Conservation (phyloP, 2,329 filamentous ascomycete genomes). For the Chalaropsis ovoidea region DNA sequence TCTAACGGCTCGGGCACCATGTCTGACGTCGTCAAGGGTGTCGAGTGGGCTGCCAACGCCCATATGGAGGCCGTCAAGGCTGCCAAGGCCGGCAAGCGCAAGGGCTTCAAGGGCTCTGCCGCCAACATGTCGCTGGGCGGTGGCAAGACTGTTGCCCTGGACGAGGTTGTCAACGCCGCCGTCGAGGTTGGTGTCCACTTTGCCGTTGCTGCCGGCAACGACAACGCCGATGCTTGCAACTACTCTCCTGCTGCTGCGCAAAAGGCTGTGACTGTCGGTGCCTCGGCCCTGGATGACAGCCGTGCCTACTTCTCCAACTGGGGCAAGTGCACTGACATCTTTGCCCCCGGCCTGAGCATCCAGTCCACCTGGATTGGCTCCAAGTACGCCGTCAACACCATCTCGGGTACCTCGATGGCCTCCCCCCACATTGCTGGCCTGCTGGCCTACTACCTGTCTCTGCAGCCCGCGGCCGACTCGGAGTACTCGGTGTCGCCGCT, state of each 20-base stretch:
- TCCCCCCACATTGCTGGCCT: constrained; percentile 95
- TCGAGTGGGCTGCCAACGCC: constrained; percentile 79
- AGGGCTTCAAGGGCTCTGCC: constrained; percentile 97
- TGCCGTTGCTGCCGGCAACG: constrained; percentile 94
- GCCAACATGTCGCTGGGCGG: constrained; percentile 99
- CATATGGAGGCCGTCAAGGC: constrained; percentile 66
- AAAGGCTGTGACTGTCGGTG: constrained; percentile 91
- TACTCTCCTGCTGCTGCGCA: constrained; percentile 92
- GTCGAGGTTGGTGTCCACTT: constrained; percentile 91
- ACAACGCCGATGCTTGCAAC: constrained; percentile 98
- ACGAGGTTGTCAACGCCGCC: constrained; percentile 86
- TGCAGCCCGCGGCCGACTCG: constrained; percentile 82
- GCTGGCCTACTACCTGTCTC: constrained; percentile 92
- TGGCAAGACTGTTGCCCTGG: constrained; percentile 87
- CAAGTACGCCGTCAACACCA: constrained; percentile 94
- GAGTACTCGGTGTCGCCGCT: constrained; percentile 83
- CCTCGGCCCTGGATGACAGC: constrained; percentile 83
- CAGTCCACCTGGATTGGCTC: constrained; percentile 97
- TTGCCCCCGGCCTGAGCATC: constrained; percentile 93
- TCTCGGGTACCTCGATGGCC: constrained; percentile 98
- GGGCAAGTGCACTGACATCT: constrained; percentile 98
- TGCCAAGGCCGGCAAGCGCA: constrained; percentile 77
- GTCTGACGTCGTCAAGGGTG: constrained; percentile 97
- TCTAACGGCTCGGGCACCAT: constrained; percentile 97
- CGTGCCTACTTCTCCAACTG: constrained; percentile 99